phyloP scores from a whole-genome alignment of 208 protist genomes.

The Trypanosoma avium region DNA sequence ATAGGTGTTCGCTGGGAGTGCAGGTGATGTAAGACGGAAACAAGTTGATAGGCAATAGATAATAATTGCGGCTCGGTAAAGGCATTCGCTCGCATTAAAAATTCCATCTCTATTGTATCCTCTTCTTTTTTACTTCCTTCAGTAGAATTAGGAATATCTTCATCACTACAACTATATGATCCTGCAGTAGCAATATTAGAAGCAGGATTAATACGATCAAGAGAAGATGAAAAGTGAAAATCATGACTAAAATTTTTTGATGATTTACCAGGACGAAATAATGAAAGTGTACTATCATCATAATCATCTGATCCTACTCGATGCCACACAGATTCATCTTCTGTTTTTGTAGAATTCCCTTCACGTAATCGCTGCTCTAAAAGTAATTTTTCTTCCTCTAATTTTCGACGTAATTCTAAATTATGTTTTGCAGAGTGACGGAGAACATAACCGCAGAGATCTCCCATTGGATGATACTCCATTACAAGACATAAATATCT shows the following conservation, averaged over 20 bases:
- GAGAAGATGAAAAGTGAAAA: not conserved
- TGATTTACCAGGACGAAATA: slow-evolving; percentile 6
- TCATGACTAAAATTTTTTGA: not conserved
- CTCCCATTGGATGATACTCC: slow-evolving; percentile 80
- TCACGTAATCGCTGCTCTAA: not conserved
- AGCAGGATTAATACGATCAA: not conserved
- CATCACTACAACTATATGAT: not conserved
- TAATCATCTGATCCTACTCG: not conserved
- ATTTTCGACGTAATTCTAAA: slow-evolving; percentile 9
- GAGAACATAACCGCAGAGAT: slow-evolving; percentile 71
- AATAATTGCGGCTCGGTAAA: slow-evolving; percentile 73
- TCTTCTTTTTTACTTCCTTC: not conserved
- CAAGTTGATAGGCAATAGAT: slow-evolving; percentile 79
- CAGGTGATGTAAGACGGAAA: slow-evolving; percentile 67
- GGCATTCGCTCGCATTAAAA: slow-evolving; percentile 37
- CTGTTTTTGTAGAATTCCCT: not conserved
- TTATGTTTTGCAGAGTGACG: slow-evolving; percentile 28
- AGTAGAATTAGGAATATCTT: not conserved
- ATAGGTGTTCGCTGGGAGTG: slow-evolving; percentile 62
- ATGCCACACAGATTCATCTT: not conserved
- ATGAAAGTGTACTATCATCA: not conserved
- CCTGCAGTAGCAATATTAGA: slow-evolving; percentile 1
- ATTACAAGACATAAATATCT: slow-evolving; percentile 83
- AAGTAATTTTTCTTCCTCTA: slow-evolving; percentile 1
- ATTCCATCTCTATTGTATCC: slow-evolving; percentile 8